Base-by-base conservation (phyloP, 106 monocot species). In the Acorus gramineus region DNA sequence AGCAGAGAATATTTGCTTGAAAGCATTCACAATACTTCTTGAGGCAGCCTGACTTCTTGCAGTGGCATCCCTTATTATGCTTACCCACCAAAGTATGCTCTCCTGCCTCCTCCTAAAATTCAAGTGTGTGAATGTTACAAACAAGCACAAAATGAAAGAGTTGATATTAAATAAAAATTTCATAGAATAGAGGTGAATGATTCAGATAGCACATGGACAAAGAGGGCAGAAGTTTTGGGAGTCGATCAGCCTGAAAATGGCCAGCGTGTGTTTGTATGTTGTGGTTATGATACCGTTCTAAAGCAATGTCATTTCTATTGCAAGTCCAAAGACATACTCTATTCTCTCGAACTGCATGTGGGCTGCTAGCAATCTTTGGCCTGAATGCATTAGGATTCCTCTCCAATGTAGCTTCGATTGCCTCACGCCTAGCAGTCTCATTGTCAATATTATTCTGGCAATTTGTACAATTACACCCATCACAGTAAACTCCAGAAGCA, bases 11-110 rank as follows among this genome's bases (percentile, higher is more conserved):
- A 52, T 84, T 84, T 11, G 92, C 92, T 65, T 94, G 94, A 61
- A 84, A 95, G 75, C 94, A 95, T 66, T 95, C 94, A 69, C 94
- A 95, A 50, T 95, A 95, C 65, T 90, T 95, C 71, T 95, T 95
- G 10, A 95, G 80, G 66, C 94, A 95, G 5, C 89, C 84, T 53
- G 93, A 88, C 61, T 93, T 93, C 84, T 88, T 93, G 71, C 93
- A 93, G 53, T 93, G 79, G 68, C 93, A 93, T 42, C 93, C 93
- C 59, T 93, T 93, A 62, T 93, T 88, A 71, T 93, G 93, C 63
- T 85, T 95, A 52, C 84, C 90, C 42, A 84, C 71, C 70, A 95
- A 57, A 68, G 86, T 70, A 11, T 75, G 69, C 44, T 90, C 86
- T 12, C 82, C 75, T 53, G 59, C 55, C 13, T 80, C 87, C 59